Conservation (phyloP, 257 asterid species). For the Penstemon davidsonii region DNA sequence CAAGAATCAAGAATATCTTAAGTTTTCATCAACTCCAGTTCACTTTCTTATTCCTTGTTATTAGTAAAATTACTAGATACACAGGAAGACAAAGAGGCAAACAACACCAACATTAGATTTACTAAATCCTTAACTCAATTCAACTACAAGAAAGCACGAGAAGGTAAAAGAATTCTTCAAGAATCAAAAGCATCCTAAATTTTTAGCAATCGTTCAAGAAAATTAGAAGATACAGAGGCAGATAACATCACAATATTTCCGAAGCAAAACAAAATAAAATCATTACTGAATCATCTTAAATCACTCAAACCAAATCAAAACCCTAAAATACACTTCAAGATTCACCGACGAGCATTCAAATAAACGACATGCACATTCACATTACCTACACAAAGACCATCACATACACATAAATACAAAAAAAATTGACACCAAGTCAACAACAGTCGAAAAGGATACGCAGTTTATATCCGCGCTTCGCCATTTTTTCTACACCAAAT, state of each 20-base stretch:
- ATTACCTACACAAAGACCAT: constrained; percentile 21
- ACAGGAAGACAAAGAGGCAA: neutral
- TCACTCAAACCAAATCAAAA: constrained; percentile 33
- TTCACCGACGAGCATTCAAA: constrained; percentile 21
- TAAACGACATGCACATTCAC: constrained; percentile 30
- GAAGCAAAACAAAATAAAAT: constrained; percentile 15
- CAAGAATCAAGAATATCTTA: neutral
- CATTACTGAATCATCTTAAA: constrained; percentile 23
- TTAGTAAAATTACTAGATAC: neutral
- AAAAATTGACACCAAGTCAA: neutral
- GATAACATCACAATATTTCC: constrained; percentile 7
- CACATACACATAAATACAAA: neutral
- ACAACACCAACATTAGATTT: too few species aligned
- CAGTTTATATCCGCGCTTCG: constrained; percentile 89
- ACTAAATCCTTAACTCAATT: neutral
- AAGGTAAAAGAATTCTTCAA: constrained; percentile 10
- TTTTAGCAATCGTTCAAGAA: constrained; percentile 9
- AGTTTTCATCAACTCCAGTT: neutral
- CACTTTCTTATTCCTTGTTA: neutral
- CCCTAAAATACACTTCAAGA: constrained; percentile 28
- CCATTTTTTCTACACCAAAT: constrained; percentile 46
- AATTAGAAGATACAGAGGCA: neutral
- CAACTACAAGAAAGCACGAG: constrained; percentile 8
- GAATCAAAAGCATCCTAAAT: constrained; percentile 18
- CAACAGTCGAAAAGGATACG: constrained; percentile 68